Conservation (phyloP, 2,329 filamentous ascomycete species). For the Fusarium chlamydosporum region DNA sequence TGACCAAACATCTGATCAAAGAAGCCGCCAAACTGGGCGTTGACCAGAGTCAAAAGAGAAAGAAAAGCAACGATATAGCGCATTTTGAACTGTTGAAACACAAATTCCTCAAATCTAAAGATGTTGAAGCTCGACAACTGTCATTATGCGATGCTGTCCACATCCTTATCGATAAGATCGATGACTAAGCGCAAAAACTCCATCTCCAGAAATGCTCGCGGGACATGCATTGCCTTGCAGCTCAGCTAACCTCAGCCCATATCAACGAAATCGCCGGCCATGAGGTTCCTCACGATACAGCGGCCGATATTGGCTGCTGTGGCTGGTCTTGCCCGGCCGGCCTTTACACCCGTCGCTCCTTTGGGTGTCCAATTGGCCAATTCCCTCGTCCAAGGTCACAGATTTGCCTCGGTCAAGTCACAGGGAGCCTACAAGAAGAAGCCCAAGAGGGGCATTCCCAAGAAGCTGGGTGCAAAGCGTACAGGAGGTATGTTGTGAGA, state of each 20-base stretch:
- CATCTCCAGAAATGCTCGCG: constrained; percentile 42
- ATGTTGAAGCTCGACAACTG: constrained; percentile 6
- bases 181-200: constrained; percentile 53
- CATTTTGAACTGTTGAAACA: constrained; percentile 48
- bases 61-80: constrained; percentile 62
- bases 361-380: constrained; percentile 55
- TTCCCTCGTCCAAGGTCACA: constrained; percentile 63
- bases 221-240: constrained; percentile 27
- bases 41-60: constrained; percentile 71
- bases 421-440: constrained; percentile 78
- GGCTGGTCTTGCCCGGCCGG: constrained; percentile 50
- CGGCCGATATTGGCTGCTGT: constrained; percentile 62
- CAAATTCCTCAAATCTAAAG: neutral
- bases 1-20: constrained; percentile 95
- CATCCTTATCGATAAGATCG: constrained; percentile 51
- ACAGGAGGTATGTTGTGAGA: constrained; percentile 76
- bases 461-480: constrained; percentile 95
- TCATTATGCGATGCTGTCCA: constrained; percentile 47
- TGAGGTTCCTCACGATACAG: constrained; percentile 64
- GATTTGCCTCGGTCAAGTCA: constrained; percentile 72
- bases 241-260: constrained; percentile 53
- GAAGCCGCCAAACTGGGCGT: constrained; percentile 89
- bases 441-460: constrained; percentile 73
- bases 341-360: constrained; percentile 41
- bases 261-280: constrained; percentile 56